These are phyloP conservation scores for Chloris gayana DNA, from an alignment of 176 grass and related monocot genomes.

Conservation along the genomic window DNA sequence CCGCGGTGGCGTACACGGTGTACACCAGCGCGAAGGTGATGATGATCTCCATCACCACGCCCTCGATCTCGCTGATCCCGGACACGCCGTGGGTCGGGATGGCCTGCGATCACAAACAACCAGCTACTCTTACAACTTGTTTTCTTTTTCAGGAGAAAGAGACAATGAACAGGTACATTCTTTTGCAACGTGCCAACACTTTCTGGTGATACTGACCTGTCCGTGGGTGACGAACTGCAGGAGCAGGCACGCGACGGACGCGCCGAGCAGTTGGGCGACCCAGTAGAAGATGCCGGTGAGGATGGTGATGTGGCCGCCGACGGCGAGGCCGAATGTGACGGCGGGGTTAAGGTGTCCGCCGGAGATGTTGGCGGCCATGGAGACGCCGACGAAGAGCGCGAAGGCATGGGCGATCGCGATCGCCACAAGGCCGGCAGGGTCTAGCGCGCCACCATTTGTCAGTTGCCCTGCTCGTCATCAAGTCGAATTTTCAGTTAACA, in stretches of 20 bases:
- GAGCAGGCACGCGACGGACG: constrained; percentile 75
- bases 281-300: constrained; percentile 88
- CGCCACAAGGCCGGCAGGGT: constrained; percentile 79
- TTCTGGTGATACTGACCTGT: constrained; percentile 32
- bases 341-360: constrained; percentile 93
- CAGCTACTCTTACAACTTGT: neutral
- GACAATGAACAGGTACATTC: neutral
- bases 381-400: constrained; percentile 78
- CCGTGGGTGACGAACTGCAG: constrained; percentile 82
- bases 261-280: constrained; percentile 80
- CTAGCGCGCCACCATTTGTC: constrained; percentile 58
- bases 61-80: constrained; percentile 70
- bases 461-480: constrained; percentile 53
- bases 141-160: neutral
- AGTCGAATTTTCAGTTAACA: neutral
- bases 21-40: constrained; percentile 94
- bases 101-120: constrained; percentile 19
- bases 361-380: constrained; percentile 89
- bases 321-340: constrained; percentile 81
- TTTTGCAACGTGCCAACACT: neutral
- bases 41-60: constrained; percentile 74
- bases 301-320: constrained; percentile 90
- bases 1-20: constrained; percentile 92
- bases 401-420: constrained; percentile 80
- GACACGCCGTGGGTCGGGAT: constrained; percentile 77